Base-by-base conservation (phyloP, 1,284 basidiomycete species). In the Cutaneotrichosporon mucoides region DNA sequence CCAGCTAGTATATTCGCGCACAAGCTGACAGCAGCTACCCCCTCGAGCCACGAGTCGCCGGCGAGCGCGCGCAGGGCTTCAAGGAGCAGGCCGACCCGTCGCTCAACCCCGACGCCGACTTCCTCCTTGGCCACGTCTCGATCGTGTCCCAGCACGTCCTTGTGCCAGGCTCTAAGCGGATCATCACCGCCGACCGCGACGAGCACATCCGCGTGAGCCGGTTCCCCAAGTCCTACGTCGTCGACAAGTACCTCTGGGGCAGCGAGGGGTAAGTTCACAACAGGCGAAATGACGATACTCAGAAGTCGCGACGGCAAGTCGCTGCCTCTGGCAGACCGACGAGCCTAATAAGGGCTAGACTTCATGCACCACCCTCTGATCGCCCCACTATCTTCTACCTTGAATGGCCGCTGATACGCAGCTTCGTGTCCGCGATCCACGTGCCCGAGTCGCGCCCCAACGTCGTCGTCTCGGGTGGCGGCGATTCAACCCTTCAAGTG, bases 121-220 rank as follows among this genome's bases (percentile, higher is more conserved):
- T 48, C 33, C 34, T 53, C 15, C 46, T 59, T 59, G 72, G 93
- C 5, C 93, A 96, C 69, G 85, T 88, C 0, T 95, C 92, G 9
- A 84, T 91, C 51, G 78, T 96, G 56, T 93, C 88, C 5, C 77
- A 83, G 1, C 86, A 89, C 71, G 68, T 86, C 44, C 82, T 94
- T 54, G 83, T 86, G 0, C 71, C 75, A 0, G 86, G 90, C 69
- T 85, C 87, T 63, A 82, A 82, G 58, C 86, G 83, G 69, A 86
- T 97, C 68, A 82, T 95, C 66, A 90, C 91, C 0, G 88, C 90
- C 0, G 93, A 96, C 73, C 80, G 93, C 48, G 93, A 96, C 71
- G 93, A 96, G 73, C 93, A 96, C 72, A 88, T 97, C 55, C 83
- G 93, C 55, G 83, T 94, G n/a, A 92, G 89, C 68, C 85, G 88